Conservation (phyloP, 2,329 filamentous ascomycete genomes). For the Colletotrichum theobromicola region DNA sequence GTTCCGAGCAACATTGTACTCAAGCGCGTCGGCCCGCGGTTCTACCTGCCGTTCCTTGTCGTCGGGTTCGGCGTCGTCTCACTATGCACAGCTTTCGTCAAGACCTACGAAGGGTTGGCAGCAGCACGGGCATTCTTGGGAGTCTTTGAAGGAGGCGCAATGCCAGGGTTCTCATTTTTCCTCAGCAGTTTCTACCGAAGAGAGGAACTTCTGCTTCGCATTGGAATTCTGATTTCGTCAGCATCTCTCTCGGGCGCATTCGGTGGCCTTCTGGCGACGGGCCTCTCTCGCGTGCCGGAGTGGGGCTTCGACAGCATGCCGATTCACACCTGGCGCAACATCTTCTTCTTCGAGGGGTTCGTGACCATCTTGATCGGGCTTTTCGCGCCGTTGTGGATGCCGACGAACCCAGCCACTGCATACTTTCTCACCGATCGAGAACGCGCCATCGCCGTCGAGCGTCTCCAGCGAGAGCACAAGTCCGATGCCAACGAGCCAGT, state of each 20-base stretch:
- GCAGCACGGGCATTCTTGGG: slow-evolving; percentile 55
- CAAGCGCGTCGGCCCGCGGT: slow-evolving; percentile 57
- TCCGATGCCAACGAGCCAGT: slow-evolving; percentile 51
- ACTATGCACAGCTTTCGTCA: slow-evolving; percentile 58
- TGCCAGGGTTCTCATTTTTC: slow-evolving; percentile 63
- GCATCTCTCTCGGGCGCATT: slow-evolving; percentile 63
- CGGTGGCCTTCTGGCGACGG: slow-evolving; percentile 60
- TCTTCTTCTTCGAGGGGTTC: slow-evolving; percentile 68
- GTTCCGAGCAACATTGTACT: slow-evolving; percentile 61
- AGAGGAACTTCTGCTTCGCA: slow-evolving; percentile 58
- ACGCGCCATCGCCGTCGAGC: slow-evolving; percentile 56
- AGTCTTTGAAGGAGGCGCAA: slow-evolving; percentile 61
- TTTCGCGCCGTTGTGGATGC: slow-evolving; percentile 56
- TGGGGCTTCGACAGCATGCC: slow-evolving; percentile 51
- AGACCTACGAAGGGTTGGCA: slow-evolving; percentile 50
- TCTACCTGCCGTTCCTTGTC: slow-evolving; percentile 59
- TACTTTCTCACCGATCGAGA: slow-evolving; percentile 58
- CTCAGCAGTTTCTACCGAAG: slow-evolving; percentile 62
- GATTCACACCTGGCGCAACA: slow-evolving; percentile 61
- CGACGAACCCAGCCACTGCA: slow-evolving; percentile 51
- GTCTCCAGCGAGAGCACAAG: slow-evolving; percentile 55
- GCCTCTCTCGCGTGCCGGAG: slow-evolving; percentile 52
- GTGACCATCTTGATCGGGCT: slow-evolving; percentile 55
- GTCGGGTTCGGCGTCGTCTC: slow-evolving; percentile 61
- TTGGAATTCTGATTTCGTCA: slow-evolving; percentile 61